Conservation (phyloP, 2,329 filamentous ascomycete genomes). For the Chrysosporium queenslandicum region DNA sequence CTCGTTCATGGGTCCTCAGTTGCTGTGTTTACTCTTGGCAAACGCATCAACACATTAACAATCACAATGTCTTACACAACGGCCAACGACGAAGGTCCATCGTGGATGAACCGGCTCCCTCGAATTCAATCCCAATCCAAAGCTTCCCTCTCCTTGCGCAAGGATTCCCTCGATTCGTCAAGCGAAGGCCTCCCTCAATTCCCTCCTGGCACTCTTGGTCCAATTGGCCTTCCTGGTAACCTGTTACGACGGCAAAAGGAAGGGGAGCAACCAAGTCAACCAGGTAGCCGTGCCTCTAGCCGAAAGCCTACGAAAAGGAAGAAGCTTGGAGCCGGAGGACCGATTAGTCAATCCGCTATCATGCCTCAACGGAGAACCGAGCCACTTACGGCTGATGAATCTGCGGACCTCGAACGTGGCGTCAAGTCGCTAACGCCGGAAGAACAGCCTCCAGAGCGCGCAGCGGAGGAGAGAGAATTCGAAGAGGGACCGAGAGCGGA, state of each 20-base stretch:
- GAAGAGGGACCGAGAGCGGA: slow-evolving; percentile 14
- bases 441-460: slow-evolving; percentile 7
- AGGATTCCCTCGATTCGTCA: slow-evolving; percentile 54
- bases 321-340: slow-evolving; percentile 67
- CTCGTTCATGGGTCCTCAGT: slow-evolving; percentile 96
- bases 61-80: slow-evolving; percentile 94
- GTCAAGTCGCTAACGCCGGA: slow-evolving; percentile 18
- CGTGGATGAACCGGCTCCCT: slow-evolving; percentile 91
- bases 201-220: slow-evolving; percentile 61
- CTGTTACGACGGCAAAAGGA: slow-evolving; percentile 71
- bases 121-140: slow-evolving; percentile 72
- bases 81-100: slow-evolving; percentile 74
- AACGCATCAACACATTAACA: slow-evolving; percentile 92
- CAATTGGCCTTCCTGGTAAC: slow-evolving; percentile 59
- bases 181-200: slow-evolving; percentile 49
- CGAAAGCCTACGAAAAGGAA: slow-evolving; percentile 46
- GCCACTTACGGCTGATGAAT: slow-evolving; percentile 9
- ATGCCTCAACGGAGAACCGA: slow-evolving; percentile 48
- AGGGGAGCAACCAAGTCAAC: slow-evolving; percentile 55
- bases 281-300: slow-evolving; percentile 48
- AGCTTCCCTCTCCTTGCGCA: slow-evolving; percentile 61
- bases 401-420: slow-evolving; percentile 17
- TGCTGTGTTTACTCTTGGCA: slow-evolving; percentile 92
- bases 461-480: slow-evolving; percentile 22
- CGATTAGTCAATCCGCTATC: slow-evolving; percentile 82